A percentile compares a stretch with the other conserved stretches of the same genome.
Conservation (phyloP, 1,139 yeast genomes). For the Pichia sp. region DNA sequence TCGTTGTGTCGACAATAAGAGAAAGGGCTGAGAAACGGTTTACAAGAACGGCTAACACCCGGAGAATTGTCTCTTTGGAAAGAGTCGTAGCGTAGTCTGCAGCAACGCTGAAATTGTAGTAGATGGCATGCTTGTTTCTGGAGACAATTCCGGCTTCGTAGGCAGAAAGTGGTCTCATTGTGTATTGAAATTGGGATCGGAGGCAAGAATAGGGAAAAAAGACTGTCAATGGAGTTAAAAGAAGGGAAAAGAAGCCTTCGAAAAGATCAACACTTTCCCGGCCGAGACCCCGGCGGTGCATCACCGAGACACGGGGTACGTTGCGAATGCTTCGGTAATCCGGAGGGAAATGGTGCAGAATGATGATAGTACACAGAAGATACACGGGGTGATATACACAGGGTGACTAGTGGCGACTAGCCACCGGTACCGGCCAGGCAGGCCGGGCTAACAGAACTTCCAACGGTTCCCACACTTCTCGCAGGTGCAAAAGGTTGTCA, state of each 20-base stretch:
- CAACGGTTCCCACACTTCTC: slow-evolving; percentile 97
- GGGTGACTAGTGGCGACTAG: no score
- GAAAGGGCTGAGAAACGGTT: slow-evolving; percentile 9
- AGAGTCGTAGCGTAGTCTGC: slow-evolving; percentile 5
- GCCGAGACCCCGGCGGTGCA: no score
- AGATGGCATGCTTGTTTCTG: slow-evolving; percentile 1
- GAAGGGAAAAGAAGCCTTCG: background rate
- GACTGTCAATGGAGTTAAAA: background rate
- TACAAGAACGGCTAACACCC: slow-evolving; percentile 2
- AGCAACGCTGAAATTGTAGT: slow-evolving; percentile 8
- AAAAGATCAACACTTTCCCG: no score
- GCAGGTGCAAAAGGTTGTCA: slow-evolving; percentile 96
- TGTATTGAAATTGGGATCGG: background rate
- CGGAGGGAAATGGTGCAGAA: no score
- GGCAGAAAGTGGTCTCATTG: slow-evolving; percentile 4
- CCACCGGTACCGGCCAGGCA: background rate
- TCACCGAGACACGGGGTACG: no score
- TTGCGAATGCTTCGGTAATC: no score
- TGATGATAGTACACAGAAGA: no score
- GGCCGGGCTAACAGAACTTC: slow-evolving; percentile 64
- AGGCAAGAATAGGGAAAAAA: no score
- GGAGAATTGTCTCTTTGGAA: background rate
- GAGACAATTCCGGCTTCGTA: slow-evolving; percentile 3
- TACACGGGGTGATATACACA: background rate
- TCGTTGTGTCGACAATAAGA: slow-evolving; percentile 1